Evolutionary conservation across 2,329 filamentous ascomycete species (phyloP).

Genomic region (Cladobotryum mycophilum): DNA sequence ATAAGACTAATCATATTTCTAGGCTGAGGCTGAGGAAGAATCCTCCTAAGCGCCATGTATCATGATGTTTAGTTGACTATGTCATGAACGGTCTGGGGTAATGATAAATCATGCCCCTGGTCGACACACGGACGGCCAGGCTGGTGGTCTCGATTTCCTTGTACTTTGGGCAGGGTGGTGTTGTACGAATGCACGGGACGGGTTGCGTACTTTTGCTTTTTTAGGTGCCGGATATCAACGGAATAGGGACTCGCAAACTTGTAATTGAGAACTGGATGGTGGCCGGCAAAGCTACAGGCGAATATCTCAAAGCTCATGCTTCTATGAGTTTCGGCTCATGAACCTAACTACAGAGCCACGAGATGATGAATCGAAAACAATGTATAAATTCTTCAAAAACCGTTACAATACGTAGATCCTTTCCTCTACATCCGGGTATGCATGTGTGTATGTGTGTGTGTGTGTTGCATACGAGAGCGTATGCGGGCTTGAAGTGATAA

Average conservation of each 20-base stretch:
- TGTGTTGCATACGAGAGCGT: no score
- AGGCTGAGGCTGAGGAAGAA: constrained; percentile 20
- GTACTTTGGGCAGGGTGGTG: constrained; percentile 34
- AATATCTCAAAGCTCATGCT: constrained; percentile 5
- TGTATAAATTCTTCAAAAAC: not conserved
- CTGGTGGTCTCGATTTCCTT: constrained; percentile 23
- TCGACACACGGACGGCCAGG: constrained; percentile 2
- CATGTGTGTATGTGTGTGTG: no score
- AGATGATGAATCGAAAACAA: not conserved
- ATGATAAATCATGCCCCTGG: not conserved
- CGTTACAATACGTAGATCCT: no score
- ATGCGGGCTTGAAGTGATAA: no score
- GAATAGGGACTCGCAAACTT: constrained; percentile 28
- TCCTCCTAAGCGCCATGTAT: constrained; percentile 14
- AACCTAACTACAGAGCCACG: constrained; percentile 8
- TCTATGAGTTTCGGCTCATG: constrained; percentile 7
- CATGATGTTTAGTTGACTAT: no score
- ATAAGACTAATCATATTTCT: constrained; percentile 5
- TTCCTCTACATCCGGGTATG: no score
- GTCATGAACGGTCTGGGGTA: not conserved
- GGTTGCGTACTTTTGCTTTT: constrained; percentile 33
- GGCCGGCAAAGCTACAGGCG: constrained; percentile 19
- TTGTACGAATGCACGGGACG: constrained; percentile 37
- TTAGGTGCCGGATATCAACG: constrained; percentile 27
- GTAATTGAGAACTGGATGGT: constrained; percentile 27